phyloP scores from a whole-genome alignment of 495 filamentous ascomycete genomes.

The Pseudomonodictys pantanalensis region DNA sequence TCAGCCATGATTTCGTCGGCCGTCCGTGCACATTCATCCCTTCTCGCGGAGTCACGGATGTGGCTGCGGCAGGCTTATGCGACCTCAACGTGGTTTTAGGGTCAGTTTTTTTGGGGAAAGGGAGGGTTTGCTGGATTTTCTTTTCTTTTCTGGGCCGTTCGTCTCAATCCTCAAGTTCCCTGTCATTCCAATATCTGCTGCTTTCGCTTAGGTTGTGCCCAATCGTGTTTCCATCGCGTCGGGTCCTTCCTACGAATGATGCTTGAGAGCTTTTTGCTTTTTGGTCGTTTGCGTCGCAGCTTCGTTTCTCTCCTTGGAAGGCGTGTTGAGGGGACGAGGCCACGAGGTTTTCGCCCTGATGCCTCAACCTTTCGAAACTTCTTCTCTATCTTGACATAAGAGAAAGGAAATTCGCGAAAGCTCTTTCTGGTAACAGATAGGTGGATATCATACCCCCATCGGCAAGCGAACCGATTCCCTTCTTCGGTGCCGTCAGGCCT shows the following conservation, averaged over 20 bases:
- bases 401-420: too few species aligned
- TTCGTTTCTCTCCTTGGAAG: too few species aligned
- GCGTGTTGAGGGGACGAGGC: too few species aligned
- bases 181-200: not conserved
- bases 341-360: too few species aligned
- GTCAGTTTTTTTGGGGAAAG: not conserved
- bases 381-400: too few species aligned
- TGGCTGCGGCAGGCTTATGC: conserved; percentile 30
- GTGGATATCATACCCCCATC: too few species aligned
- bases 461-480: too few species aligned
- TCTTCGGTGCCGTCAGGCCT: too few species aligned
- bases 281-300: too few species aligned
- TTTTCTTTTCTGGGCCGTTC: not conserved
- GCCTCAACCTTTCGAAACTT: too few species aligned
- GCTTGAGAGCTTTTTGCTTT: not conserved
- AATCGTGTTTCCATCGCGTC: not conserved
- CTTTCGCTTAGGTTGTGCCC: not conserved
- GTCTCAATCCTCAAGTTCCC: not conserved
- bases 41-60: conserved; percentile 11
- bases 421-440: too few species aligned
- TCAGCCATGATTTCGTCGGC: not conserved
- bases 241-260: not conserved
- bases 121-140: not conserved
- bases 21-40: conserved; percentile 1
- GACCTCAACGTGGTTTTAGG: conserved; percentile 11